These are phyloP conservation scores for Amanita rimosa DNA, from an alignment of 768 basidiomycete genomes.

Conservation along the genomic window DNA sequence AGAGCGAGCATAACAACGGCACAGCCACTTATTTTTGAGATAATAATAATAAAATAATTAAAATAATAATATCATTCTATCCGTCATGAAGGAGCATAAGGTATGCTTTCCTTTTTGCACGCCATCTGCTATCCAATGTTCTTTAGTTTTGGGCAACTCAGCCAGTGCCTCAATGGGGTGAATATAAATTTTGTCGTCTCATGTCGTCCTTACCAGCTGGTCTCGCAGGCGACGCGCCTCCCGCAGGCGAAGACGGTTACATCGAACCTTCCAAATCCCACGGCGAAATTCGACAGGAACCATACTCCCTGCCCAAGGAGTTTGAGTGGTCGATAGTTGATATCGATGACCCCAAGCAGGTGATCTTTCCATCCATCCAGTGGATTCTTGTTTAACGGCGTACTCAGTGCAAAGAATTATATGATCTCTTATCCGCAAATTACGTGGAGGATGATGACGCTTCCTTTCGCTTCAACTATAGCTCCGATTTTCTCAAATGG, in stretches of 20 bases:
- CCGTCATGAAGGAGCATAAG: conserved; percentile 75
- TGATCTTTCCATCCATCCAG: conserved; percentile 14
- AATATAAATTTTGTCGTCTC: conserved; percentile 4
- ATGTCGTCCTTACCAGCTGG: not conserved
- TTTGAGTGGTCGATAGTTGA: conserved; percentile 88
- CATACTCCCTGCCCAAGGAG: conserved; percentile 81
- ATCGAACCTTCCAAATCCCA: conserved; percentile 75
- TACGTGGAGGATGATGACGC: conserved; percentile 97
- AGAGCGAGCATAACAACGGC: conserved; percentile 18
- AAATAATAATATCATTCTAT: not conserved
- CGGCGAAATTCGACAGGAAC: conserved; percentile 78
- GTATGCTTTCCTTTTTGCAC: conserved; percentile 26
- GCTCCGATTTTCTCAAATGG: conserved; percentile 91
- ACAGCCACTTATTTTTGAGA: conserved; percentile 8
- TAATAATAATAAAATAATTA: not conserved
- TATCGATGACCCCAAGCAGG: conserved; percentile 67
- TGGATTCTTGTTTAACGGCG: not conserved
- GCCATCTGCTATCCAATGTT: conserved; percentile 5
- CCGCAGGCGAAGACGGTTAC: conserved; percentile 61
- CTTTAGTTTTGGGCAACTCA: conserved; percentile 93
- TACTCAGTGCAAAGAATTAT: conserved; percentile 76
- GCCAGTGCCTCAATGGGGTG: conserved; percentile 86
- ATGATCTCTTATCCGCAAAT: conserved; percentile 82
- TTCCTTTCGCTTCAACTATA: conserved; percentile 94
- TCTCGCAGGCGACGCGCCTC: conserved; percentile 45